Evolutionary conservation across 106 monocot species (phyloP), one percentile per base, ranked within the genome.

Genomic region (Amphibolis antarctica): DNA sequence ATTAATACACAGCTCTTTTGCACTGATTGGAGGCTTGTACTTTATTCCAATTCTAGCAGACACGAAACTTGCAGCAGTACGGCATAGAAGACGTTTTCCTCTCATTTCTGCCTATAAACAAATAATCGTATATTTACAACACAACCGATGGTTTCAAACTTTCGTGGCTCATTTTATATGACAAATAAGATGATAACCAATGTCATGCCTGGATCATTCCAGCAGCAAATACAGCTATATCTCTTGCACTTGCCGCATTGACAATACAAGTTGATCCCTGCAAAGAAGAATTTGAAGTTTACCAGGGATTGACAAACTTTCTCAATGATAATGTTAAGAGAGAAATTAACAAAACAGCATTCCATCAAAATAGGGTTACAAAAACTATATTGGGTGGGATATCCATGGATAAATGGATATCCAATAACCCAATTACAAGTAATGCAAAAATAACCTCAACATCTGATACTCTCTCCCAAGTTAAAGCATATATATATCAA

Each of bases 21-120:
- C 84, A 58, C 53, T 50, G 36, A 96, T 74, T 28, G 84, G 84
- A 63, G 81, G 60, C 71, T 80, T 89, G 31, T 76, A 71, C 69
- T 66, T 82, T 62, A 89, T 89, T 46, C 86, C 89, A 78, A 96
- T 96, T 53, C 94, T 67, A 68, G 89, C 81, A 80, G 90, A 90
- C 19, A 96, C 94, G 84, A 96, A 96, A 70, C 89, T 96, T 42
- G 94, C 94, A 53, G 94, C 94, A 51, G 94, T 96, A 10, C 94
- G 86, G 60, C 94, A 96, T 55, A 96, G 62, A 76, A 86, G 86
- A 12, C 69, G 54, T 24, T 78, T 96, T 59, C 94, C 94, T 74
- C 73, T 86, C 42, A 54, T 66, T 69, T 96, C 94, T 63, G 94
- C 93, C 93, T 94, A 69, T 29, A 71, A 27, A 26, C 45, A 60